Evolutionary conservation across 148 eudicot species (phyloP).

Genomic region (Rhododendron henanense): DNA sequence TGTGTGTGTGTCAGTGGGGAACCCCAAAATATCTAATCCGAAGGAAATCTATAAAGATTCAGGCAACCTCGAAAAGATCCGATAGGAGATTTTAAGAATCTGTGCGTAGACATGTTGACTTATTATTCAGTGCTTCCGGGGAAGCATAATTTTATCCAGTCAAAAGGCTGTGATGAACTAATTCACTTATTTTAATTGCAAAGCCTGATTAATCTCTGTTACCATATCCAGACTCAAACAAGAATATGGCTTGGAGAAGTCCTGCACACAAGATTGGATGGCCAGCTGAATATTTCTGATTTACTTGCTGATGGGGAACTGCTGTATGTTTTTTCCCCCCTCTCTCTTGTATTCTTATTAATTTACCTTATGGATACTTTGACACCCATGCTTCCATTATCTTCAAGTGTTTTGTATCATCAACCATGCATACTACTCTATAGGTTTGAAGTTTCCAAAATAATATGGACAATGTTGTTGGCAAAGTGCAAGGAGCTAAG

Average conservation of each 20-base stretch:
- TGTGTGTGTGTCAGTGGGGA: neutral
- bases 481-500: constrained; percentile 38
- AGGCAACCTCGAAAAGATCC: neutral
- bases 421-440: neutral
- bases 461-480: constrained; percentile 49
- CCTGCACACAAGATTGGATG: constrained; percentile 54
- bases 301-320: constrained; percentile 82
- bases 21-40: neutral
- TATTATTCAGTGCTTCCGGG: neutral
- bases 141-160: neutral
- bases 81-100: neutral
- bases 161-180: neutral
- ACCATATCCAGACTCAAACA: constrained; percentile 55
- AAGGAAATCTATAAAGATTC: neutral
- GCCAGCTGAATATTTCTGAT: constrained; percentile 42
- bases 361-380: neutral
- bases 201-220: neutral
- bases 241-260: constrained; percentile 91
- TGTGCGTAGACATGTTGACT: neutral
- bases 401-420: neutral
- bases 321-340: constrained; percentile 39
- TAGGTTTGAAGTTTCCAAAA: constrained; percentile 68
- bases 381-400: neutral
- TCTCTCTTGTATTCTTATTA: neutral
- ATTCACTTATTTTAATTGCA: neutral